A percentile compares a stretch with the other conserved stretches of the same genome.
These are phyloP conservation scores for Pyrus communis DNA, from an alignment of 306 rosid genomes.

Conservation along the genomic window DNA sequence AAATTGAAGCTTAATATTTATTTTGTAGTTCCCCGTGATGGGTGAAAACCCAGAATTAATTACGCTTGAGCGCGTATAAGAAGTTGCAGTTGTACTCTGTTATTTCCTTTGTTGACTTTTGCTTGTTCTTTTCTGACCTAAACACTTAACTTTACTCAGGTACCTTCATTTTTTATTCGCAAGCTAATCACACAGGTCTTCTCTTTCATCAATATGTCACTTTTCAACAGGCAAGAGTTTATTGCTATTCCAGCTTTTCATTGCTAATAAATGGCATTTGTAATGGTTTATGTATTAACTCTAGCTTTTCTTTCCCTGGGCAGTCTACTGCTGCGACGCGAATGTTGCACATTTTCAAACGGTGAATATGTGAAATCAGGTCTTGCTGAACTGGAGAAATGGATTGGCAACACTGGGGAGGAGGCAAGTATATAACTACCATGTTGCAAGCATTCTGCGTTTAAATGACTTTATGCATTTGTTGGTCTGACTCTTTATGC, in stretches of 20 bases:
- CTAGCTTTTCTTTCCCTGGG: constrained; percentile 15
- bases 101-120: background rate
- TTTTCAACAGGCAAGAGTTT: constrained; percentile 83
- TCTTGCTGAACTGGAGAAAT: constrained; percentile 88
- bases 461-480: background rate
- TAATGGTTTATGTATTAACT: constrained; percentile 5
- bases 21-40: background rate
- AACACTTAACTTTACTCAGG: constrained; percentile 39
- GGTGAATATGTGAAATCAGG: constrained; percentile 98
- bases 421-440: constrained; percentile 50
- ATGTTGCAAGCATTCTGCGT: background rate
- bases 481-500: constrained; percentile 14
- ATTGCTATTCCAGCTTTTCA: background rate
- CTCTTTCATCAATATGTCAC: constrained; percentile 91
- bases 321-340: constrained; percentile 89
- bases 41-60: background rate
- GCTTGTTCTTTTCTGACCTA: constrained; percentile 16
- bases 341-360: constrained; percentile 95
- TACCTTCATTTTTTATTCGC: constrained; percentile 93
- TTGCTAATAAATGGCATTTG: background rate
- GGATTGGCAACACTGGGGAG: constrained; percentile 74
- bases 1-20: background rate
- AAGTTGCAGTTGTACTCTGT: background rate
- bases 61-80: background rate
- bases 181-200: constrained; percentile 88